Evolutionary conservation across 164 flowering plant species (phyloP).

Genomic region (Protea cynaroides): DNA sequence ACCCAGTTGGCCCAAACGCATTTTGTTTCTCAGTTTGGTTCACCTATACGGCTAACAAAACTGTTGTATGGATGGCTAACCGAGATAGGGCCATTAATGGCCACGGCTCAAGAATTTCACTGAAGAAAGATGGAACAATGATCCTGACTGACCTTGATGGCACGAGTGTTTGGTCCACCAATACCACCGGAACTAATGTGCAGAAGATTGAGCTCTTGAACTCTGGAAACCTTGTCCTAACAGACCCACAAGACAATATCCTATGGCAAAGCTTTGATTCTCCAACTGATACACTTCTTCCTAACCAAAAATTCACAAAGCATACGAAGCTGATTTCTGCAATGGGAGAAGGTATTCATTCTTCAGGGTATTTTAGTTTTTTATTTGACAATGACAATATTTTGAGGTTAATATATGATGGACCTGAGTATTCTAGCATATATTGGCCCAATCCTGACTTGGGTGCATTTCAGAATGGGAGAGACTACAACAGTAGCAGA

Average conservation of each 20-base stretch:
- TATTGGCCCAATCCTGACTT: slow-evolving; percentile 28
- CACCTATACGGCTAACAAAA: background rate
- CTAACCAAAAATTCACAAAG: slow-evolving; percentile 23
- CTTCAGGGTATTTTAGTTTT: slow-evolving; percentile 29
- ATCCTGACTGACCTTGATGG: slow-evolving; percentile 12
- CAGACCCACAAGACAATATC: background rate
- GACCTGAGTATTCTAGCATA: slow-evolving; percentile 17
- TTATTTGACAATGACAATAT: slow-evolving; percentile 35
- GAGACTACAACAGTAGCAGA: slow-evolving; percentile 19
- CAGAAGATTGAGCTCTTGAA: slow-evolving; percentile 11
- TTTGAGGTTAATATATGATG: slow-evolving; percentile 21
- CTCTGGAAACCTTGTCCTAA: slow-evolving; percentile 33
- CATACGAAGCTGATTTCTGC: slow-evolving; percentile 19
- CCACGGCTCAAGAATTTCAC: slow-evolving; percentile 2
- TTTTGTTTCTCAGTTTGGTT: slow-evolving; percentile 26
- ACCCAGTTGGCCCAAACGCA: slow-evolving; percentile 25
- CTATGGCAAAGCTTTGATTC: slow-evolving; percentile 37
- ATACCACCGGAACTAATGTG: background rate
- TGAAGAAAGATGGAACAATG: slow-evolving; percentile 6
- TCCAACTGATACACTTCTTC: slow-evolving; percentile 42
- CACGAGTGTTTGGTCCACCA: slow-evolving; percentile 14
- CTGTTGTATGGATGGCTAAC: slow-evolving; percentile 21
- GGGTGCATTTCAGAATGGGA: background rate
- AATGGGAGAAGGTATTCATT: slow-evolving; percentile 20
- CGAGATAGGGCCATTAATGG: slow-evolving; percentile 20